Base-by-base conservation (phyloP, 2,329 filamentous ascomycete species). In the Pseudonectria buxi region DNA sequence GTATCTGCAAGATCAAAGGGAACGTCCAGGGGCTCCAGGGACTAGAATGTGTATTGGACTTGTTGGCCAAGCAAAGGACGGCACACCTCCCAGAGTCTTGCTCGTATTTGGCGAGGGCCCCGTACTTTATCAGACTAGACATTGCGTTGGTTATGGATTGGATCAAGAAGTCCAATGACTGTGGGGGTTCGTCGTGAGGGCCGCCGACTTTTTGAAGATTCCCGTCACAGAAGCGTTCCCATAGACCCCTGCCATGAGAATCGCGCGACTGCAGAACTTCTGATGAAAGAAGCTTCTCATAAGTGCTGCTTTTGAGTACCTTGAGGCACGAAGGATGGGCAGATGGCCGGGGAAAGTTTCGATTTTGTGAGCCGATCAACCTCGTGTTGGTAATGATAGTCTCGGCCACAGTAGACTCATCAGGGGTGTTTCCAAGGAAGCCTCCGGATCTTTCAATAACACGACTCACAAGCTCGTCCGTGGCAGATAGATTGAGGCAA, bases 321-420 rank as follows among this genome's bases (percentile, higher is more conserved):
- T 41, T 39, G 14, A 32, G 34, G 27, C 51, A 53, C 10, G 51
- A 54, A 1, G 54, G 53, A 16, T 57, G 55, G 0, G 39, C 29
- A 2, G 47, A 46, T 9, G 46, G 36, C 4, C 18, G 9, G 3
- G 22, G 7, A 18, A 26, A 32, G 13, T 30, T 10, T 5, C 16
- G 10, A 26, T 3, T 14, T 30, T 25, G 24, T 18, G 4, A 24
- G 30, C 12, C 15, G 18, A 9, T 9, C 18, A 22, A 22, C 18
- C 5, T 41, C 6, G 48, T 54, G 15, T 53, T 56, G 2, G 40
- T 44, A 13, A 61, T 47, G 3, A 60, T 50, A 2, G 50, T 57
- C 37, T 61, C 57, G 11, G 54, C 50, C 3, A 53, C 45, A 6
- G 52, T 54, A 4, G 33, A 27, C 3, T 47, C 54, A 3, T 45